phyloP scores from a whole-genome alignment of 768 basidiomycete genomes.

The Scleroderma bovista region DNA sequence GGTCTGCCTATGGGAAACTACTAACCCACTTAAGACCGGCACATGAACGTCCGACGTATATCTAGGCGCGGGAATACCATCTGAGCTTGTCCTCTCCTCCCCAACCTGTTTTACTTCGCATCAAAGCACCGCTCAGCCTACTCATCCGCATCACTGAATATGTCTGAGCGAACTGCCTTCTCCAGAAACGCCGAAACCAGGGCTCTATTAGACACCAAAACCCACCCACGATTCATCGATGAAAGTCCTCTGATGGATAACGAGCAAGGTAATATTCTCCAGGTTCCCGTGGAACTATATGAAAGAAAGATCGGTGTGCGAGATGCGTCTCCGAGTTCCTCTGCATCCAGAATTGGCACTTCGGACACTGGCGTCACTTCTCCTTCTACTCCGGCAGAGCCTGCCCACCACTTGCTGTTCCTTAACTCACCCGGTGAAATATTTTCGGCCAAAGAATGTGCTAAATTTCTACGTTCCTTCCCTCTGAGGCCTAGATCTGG shows the following conservation, averaged over 20 bases:
- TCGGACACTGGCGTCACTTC: conserved; percentile 7
- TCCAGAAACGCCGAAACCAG: conserved; percentile 70
- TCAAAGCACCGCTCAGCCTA: conserved; percentile 72
- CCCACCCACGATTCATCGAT: too few species aligned
- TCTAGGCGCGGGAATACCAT: too few species aligned
- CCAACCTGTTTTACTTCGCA: conserved; percentile 83
- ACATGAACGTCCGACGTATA: too few species aligned
- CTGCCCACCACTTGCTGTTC: conserved; percentile 80
- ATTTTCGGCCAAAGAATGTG: conserved; percentile 67
- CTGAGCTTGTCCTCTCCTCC: too few species aligned
- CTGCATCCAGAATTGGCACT: conserved; percentile 16
- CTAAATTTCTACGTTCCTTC: conserved; percentile 67
- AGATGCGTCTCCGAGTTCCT: conserved; percentile 38
- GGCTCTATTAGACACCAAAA: conserved; percentile 88
- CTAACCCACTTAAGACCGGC: too few species aligned
- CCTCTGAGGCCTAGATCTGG: conserved; percentile 69
- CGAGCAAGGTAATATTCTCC: conserved; percentile 34
- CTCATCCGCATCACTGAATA: too few species aligned
- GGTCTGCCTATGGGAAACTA: too few species aligned
- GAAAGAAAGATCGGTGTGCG: conserved; percentile 9
- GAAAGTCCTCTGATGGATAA: conserved; percentile 83
- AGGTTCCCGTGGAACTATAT: conserved; percentile 7
- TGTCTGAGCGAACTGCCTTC: conserved; percentile 52
- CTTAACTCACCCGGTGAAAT: conserved; percentile 92
- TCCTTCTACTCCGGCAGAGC: conserved; percentile 45